Percentiles rank a stretch among this genome's conserved stretches.
These are phyloP conservation scores for Xylaria acuta DNA, from an alignment of 495 filamentous ascomycete genomes.

Conservation along the genomic window DNA sequence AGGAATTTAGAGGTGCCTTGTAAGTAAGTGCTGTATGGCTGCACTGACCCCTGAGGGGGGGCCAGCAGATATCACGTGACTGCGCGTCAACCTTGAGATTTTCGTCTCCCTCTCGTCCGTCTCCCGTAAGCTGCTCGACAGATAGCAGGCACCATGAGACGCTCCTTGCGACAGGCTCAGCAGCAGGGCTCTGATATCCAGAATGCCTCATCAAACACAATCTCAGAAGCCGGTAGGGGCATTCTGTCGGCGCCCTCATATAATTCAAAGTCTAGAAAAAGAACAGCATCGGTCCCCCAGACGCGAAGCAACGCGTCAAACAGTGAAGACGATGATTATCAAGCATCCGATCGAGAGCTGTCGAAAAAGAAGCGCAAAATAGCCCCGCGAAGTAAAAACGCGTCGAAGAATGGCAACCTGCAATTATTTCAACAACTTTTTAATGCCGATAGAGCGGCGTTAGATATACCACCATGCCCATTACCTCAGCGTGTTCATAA, in stretches of 20 bases:
- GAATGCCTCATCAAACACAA: background rate
- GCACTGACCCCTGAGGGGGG: too few species aligned
- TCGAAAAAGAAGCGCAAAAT: conserved; percentile 25
- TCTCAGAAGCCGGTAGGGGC: background rate
- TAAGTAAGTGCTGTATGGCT: too few species aligned
- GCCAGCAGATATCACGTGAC: conserved; percentile 13
- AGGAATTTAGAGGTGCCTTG: too few species aligned
- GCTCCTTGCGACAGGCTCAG: conserved; percentile 20
- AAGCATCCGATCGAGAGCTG: conserved; percentile 9
- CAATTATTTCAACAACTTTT: conserved; percentile 6
- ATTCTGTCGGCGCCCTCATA: background rate
- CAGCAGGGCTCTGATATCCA: background rate
- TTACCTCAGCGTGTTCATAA: conserved; percentile 29
- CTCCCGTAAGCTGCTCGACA: background rate
- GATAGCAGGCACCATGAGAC: conserved; percentile 18
- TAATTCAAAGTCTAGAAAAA: conserved; percentile 13
- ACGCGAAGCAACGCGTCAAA: conserved; percentile 19
- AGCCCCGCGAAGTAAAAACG: conserved; percentile 5
- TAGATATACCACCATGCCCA: conserved; percentile 11
- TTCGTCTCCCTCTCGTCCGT: background rate
- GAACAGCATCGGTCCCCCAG: background rate
- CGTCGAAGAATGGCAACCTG: background rate
- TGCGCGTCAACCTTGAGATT: conserved; percentile 8
- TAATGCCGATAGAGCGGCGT: background rate
- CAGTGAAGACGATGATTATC: conserved; percentile 21